phyloP scores from a whole-genome alignment of 1,284 basidiomycete genomes.

The Blastosporella zonata region DNA sequence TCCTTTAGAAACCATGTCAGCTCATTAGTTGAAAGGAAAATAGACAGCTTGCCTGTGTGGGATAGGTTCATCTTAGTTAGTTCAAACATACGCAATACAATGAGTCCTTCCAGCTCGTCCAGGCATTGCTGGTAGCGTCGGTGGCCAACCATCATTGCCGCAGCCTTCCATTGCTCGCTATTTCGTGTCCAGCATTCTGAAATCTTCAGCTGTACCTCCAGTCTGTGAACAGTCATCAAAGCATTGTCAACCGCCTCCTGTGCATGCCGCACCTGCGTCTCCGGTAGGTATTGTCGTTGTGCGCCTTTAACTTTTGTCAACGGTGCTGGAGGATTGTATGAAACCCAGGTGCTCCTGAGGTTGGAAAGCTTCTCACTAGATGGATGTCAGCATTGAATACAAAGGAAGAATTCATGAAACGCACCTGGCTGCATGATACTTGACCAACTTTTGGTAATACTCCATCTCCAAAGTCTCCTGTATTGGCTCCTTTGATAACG shows the following conservation, averaged over 20 bases:
- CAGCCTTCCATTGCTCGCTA: not conserved
- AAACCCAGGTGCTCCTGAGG: too few species aligned
- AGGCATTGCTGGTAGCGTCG: not conserved
- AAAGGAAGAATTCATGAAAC: too few species aligned
- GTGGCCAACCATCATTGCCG: not conserved
- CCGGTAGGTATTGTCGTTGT: too few species aligned
- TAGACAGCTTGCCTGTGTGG: not conserved
- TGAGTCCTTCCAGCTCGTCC: not conserved
- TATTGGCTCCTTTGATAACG: constrained; percentile 20
- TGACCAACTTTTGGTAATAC: constrained; percentile 24
- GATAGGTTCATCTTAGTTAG: not conserved
- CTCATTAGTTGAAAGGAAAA: too few species aligned
- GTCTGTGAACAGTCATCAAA: not conserved
- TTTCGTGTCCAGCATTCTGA: not conserved
- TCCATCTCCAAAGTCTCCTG: constrained; percentile 28
- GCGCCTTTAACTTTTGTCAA: too few species aligned
- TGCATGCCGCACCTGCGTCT: not conserved
- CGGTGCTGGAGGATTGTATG: too few species aligned
- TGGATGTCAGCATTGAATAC: too few species aligned
- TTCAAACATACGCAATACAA: not conserved
- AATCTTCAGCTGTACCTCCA: not conserved
- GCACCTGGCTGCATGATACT: constrained; percentile 16
- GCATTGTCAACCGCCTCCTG: not conserved
- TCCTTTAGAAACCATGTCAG: not conserved
- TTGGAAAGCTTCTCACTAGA: too few species aligned